Conservation (phyloP, 1,139 yeast species). For the Saccharomycopsis hybrid region DNA sequence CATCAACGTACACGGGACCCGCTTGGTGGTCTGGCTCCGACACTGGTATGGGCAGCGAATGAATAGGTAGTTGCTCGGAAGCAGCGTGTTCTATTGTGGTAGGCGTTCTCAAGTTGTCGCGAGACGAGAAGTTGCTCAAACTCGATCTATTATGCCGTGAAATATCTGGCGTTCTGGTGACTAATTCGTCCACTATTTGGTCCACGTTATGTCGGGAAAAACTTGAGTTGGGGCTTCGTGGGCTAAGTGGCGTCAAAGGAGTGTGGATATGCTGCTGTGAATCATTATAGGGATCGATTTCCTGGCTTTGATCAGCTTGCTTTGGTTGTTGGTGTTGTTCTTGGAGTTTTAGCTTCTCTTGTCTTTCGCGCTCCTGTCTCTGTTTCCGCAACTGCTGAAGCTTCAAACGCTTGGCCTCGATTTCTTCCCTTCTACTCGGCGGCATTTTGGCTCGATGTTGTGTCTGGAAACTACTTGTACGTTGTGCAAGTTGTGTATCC, state of each 20-base stretch:
- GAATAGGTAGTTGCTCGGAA: neutral
- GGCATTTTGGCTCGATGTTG: neutral
- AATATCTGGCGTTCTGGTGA: neutral
- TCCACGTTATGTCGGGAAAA: neutral
- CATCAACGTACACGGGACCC: slow-evolving; percentile 9
- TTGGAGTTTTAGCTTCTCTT: slow-evolving; percentile 3
- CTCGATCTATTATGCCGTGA: neutral
- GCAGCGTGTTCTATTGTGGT: too few relatives aligned
- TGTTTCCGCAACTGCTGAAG: slow-evolving; percentile 26
- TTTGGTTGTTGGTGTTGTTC: neutral
- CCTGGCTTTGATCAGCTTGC: neutral
- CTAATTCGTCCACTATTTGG: slow-evolving; percentile 7
- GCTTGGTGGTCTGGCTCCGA: neutral
- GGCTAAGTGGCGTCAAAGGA: neutral
- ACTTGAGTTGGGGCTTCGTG: neutral
- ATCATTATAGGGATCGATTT: neutral
- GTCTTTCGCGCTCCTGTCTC: slow-evolving; percentile 25
- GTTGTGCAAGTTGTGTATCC: too few relatives aligned
- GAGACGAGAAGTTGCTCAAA: too few relatives aligned
- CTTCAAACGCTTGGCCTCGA: slow-evolving; percentile 27
- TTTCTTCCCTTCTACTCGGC: slow-evolving; percentile 24
- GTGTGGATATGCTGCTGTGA: neutral
- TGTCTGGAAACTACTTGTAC: too few relatives aligned
- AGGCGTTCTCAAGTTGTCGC: neutral
- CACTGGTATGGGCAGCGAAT: neutral